A percentile compares a stretch with the other conserved stretches of the same genome.
phyloP scores from a whole-genome alignment of 2,329 filamentous ascomycete genomes.

The Huntiella abstrusa region DNA sequence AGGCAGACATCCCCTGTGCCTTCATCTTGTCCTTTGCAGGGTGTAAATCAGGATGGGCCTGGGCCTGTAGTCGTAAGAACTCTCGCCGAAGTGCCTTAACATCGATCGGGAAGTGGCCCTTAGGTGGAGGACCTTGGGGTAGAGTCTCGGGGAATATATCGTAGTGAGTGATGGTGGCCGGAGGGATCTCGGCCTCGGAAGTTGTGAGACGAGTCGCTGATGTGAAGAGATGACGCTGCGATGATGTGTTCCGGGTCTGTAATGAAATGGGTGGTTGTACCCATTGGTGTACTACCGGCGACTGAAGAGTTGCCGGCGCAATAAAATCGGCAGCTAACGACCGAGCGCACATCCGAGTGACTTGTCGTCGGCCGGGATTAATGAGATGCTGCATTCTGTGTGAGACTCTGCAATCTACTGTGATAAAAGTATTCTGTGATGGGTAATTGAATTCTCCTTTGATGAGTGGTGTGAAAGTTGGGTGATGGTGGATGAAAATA shows the following conservation, averaged over 20 bases:
- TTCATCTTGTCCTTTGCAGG: slow-evolving; percentile 30
- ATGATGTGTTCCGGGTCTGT: background rate
- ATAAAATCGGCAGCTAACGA: background rate
- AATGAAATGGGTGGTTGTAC: background rate
- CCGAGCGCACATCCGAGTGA: slow-evolving; percentile 1
- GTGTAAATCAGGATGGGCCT: slow-evolving; percentile 55
- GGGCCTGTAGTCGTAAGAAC: slow-evolving; percentile 67
- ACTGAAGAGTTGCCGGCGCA: background rate
- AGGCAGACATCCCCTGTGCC: slow-evolving; percentile 61
- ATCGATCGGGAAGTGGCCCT: slow-evolving; percentile 58
- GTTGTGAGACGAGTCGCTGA: background rate
- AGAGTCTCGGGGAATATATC: slow-evolving; percentile 72
- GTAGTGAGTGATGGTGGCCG: slow-evolving; percentile 45
- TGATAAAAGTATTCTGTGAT: too few relatives aligned
- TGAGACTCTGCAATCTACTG: too few relatives aligned
- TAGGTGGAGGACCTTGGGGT: slow-evolving; percentile 57
- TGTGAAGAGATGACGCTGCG: background rate
- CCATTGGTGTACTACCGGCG: slow-evolving; percentile 10
- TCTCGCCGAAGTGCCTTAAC: slow-evolving; percentile 54
- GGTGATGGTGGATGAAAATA: too few relatives aligned
- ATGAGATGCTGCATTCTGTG: background rate
- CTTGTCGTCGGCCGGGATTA: slow-evolving; percentile 1
- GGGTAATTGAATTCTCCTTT: too few relatives aligned
- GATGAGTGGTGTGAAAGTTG: too few relatives aligned
- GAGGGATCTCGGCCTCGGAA: background rate